These are phyloP conservation scores for Polygonum maritimum DNA, from an alignment of 148 eudicot genomes.

Conservation along the genomic window DNA sequence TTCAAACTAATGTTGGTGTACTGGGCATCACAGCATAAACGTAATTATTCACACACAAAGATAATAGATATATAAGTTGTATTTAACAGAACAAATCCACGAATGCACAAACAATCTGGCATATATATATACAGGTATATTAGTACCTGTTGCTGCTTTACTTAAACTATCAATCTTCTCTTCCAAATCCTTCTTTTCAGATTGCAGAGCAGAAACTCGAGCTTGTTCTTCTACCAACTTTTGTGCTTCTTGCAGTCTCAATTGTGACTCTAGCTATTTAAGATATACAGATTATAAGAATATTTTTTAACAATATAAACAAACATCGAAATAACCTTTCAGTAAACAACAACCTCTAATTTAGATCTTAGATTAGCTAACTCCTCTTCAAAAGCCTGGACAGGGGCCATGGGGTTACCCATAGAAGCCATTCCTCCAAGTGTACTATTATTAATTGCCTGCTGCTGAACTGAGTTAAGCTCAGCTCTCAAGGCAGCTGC, in stretches of 20 bases:
- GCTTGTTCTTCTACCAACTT: constrained; percentile 60
- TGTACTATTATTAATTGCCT: constrained; percentile 45
- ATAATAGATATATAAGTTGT: not conserved
- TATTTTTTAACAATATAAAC: constrained; percentile 9
- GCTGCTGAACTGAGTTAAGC: constrained; percentile 76
- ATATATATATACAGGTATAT: not conserved
- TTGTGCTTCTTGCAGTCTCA: constrained; percentile 83
- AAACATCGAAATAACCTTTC: not conserved
- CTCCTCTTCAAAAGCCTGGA: constrained; percentile 72
- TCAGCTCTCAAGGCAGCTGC: constrained; percentile 91
- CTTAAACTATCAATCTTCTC: constrained; percentile 50
- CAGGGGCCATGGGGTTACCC: constrained; percentile 54
- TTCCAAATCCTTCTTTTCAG: constrained; percentile 74
- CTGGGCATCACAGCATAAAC: not conserved
- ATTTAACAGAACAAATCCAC: not conserved
- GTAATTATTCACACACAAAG: not conserved
- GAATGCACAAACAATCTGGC: not conserved
- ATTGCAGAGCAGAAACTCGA: constrained; percentile 45
- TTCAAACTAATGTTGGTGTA: not conserved
- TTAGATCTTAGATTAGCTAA: constrained; percentile 55
- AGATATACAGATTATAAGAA: constrained; percentile 9
- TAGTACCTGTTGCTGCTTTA: constrained; percentile 49
- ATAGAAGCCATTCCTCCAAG: constrained; percentile 32
- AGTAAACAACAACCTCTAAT: constrained; percentile 48
- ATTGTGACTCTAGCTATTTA: constrained; percentile 53